phyloP scores from a whole-genome alignment of 2,329 filamentous ascomycete genomes.

The Claviceps sp. region DNA sequence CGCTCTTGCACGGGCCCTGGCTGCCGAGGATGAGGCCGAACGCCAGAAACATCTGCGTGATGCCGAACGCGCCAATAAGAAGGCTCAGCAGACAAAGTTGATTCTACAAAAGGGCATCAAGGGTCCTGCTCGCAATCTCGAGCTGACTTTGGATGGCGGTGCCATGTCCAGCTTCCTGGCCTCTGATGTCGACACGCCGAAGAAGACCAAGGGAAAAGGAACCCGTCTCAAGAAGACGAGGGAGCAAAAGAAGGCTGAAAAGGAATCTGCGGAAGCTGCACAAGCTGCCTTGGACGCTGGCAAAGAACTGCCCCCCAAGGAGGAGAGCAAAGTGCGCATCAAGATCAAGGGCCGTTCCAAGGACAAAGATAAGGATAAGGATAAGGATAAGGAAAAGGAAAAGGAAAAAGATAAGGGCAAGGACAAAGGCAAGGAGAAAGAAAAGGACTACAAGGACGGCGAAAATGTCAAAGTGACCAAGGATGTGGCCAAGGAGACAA shows the following conservation, averaged over 20 bases:
- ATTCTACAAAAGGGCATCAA: constrained; percentile 78
- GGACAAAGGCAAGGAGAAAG: constrained; percentile 21
- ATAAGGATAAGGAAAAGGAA: constrained; percentile 35
- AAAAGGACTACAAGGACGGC: constrained; percentile 30
- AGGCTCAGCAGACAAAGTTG: constrained; percentile 79
- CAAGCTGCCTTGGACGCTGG: constrained; percentile 73
- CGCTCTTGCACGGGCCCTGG: constrained; percentile 63
- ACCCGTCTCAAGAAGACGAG: constrained; percentile 82
- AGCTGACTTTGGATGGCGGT: constrained; percentile 72
- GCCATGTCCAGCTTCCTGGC: constrained; percentile 75
- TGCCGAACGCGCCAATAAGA: constrained; percentile 82
- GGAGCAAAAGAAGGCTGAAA: constrained; percentile 70
- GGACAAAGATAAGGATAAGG: constrained; percentile 29
- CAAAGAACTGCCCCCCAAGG: constrained; percentile 50
- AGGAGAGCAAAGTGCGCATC: constrained; percentile 48
- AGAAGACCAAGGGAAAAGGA: constrained; percentile 43
- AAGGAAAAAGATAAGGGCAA: constrained; percentile 37
- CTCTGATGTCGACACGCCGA: constrained; percentile 40
- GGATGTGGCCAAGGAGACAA: constrained; percentile 38
- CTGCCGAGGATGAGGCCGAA: constrained; percentile 71
- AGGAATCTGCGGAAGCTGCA: constrained; percentile 71
- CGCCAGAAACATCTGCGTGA: constrained; percentile 69
- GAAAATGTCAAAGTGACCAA: constrained; percentile 26
- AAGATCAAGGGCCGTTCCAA: constrained; percentile 44
- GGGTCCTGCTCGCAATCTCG: constrained; percentile 57